Conservation (phyloP, 768 basidiomycete genomes). For the Coprinopsis cinerea region DNA sequence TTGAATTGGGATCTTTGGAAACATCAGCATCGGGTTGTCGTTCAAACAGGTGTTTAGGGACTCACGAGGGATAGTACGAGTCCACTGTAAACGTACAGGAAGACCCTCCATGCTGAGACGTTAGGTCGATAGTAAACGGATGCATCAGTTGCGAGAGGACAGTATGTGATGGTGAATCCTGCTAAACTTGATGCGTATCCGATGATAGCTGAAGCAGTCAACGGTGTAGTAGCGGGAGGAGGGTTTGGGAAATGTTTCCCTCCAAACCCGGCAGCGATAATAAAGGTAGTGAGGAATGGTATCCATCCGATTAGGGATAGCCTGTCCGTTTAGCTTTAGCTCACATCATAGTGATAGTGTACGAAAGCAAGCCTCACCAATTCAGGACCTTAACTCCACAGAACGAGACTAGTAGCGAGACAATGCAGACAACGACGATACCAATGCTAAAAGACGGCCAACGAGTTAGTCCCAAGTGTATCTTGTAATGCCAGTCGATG, state of each 20-base stretch:
- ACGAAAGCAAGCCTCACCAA: too few relatives aligned
- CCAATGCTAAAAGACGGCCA: constrained; percentile 67
- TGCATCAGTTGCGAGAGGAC: constrained; percentile 63
- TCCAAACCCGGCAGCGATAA: constrained; percentile 68
- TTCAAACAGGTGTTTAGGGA: too few relatives aligned
- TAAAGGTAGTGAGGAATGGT: constrained; percentile 67
- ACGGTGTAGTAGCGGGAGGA: constrained; percentile 43
- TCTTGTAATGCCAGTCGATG: neutral
- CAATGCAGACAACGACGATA: constrained; percentile 68
- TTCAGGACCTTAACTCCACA: constrained; percentile 47
- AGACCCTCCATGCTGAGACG: constrained; percentile 55
- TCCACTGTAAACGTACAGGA: constrained; percentile 64
- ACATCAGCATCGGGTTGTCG: too few relatives aligned
- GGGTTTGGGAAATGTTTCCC: constrained; percentile 58
- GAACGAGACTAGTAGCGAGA: constrained; percentile 63
- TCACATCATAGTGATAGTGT: too few relatives aligned
- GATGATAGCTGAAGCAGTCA: constrained; percentile 48
- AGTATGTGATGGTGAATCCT: constrained; percentile 66
- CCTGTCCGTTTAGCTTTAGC: too few relatives aligned
- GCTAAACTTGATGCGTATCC: constrained; percentile 68
- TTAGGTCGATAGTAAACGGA: constrained; percentile 60
- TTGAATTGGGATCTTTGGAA: constrained; percentile 36
- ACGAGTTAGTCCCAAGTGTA: neutral
- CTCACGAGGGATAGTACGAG: constrained; percentile 54
- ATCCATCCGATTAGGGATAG: constrained; percentile 72